These are phyloP conservation scores for Iris pallida DNA, from an alignment of 116 monocot species.

Conservation along the genomic window DNA sequence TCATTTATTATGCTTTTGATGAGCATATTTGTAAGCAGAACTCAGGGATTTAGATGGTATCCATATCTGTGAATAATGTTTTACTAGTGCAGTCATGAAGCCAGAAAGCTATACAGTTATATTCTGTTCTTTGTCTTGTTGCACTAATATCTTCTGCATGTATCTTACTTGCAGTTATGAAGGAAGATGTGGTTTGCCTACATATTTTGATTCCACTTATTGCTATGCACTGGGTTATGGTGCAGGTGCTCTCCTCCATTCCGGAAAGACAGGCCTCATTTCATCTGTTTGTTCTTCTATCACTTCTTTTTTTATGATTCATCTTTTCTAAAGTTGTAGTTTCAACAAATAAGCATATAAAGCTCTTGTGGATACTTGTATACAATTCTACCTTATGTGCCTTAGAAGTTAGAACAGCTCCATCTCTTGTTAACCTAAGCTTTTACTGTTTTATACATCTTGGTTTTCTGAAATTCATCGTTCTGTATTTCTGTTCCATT, in stretches of 20 bases:
- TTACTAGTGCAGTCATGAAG: not conserved
- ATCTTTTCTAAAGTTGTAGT: not conserved
- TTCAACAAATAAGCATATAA: not conserved
- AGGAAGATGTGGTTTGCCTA: constrained; percentile 93
- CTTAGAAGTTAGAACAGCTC: too few relatives aligned
- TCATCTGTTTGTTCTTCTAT: constrained; percentile 54
- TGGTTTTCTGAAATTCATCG: too few relatives aligned
- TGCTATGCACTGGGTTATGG: constrained; percentile 93
- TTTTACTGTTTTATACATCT: too few relatives aligned
- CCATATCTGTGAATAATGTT: not conserved
- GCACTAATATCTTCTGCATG: not conserved
- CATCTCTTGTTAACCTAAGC: too few relatives aligned
- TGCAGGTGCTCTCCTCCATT: constrained; percentile 78
- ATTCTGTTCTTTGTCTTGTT: constrained; percentile 3
- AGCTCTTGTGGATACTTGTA: too few relatives aligned
- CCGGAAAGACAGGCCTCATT: constrained; percentile 88
- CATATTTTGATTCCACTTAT: constrained; percentile 94
- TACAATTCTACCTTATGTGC: not conserved
- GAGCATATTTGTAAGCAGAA: not conserved
- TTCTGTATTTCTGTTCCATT: too few relatives aligned
- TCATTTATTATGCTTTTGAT: not conserved
- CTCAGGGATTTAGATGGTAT: not conserved
- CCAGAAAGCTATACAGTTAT: not conserved
- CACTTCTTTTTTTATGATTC: not conserved
- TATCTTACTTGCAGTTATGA: constrained; percentile 58